Conservation (phyloP, 352 stramenopile genomes). For the Plasmopara halstedii region DNA sequence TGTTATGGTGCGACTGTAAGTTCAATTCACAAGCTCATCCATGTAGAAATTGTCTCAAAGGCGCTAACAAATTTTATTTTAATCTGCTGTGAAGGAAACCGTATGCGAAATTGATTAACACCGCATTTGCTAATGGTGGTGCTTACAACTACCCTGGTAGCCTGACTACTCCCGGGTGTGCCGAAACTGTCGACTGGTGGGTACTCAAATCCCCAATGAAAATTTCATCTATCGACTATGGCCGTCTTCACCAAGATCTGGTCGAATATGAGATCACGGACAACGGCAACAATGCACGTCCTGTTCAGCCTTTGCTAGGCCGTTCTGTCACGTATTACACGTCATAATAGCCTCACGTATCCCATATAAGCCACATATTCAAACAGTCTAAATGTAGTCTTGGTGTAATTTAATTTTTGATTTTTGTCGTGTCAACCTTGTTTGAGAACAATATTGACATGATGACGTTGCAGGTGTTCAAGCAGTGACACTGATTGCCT, state of each 20-base stretch:
- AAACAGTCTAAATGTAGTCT: too few relatives aligned
- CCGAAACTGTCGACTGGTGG: constrained; percentile 10
- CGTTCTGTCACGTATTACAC: constrained; percentile 4
- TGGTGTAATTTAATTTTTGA: too few relatives aligned
- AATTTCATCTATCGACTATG: constrained; percentile 25
- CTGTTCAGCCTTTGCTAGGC: constrained; percentile 28
- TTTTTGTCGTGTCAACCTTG: too few relatives aligned
- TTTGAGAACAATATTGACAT: too few relatives aligned
- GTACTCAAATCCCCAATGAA: constrained; percentile 38
- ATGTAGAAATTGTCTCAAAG: background rate
- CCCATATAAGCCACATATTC: too few relatives aligned
- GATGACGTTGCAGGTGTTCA: too few relatives aligned
- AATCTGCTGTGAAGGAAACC: background rate
- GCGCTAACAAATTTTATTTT: background rate
- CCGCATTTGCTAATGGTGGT: constrained; percentile 2
- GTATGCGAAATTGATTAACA: constrained; percentile 16
- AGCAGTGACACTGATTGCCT: too few relatives aligned
- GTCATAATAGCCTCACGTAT: background rate
- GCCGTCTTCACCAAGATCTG: constrained; percentile 17
- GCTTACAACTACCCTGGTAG: constrained; percentile 50
- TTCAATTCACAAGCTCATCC: too few relatives aligned
- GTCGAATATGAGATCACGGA: constrained; percentile 21
- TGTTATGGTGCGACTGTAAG: constrained; percentile 1
- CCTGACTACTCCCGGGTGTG: constrained; percentile 42
- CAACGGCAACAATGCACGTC: constrained; percentile 19